Evolutionary conservation across 164 flowering plant species (phyloP), one percentile per base, ranked within the genome.

Genomic region (Chimonanthus praecox): DNA sequence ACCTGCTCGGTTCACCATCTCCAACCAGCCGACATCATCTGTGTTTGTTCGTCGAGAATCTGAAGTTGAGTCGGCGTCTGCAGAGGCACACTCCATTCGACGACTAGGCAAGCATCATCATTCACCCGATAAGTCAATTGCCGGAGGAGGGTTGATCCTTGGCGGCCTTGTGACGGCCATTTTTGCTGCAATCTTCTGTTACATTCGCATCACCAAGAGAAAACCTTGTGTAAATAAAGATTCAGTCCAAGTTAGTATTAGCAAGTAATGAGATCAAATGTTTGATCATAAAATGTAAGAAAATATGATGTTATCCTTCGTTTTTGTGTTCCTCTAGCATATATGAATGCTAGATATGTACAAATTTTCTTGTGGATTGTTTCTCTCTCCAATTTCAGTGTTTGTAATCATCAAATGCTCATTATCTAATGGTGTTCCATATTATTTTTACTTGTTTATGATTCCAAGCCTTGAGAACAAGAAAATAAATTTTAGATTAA

Each of bases 141-240:
- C 66, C 13, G 73, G 78, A 20, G 78, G 70, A 20, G 73, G 73
- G 9, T 69, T 71, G 64, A 75, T 75, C 16, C 18, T 75, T 18
- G 73, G 78, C 4, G 78, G 78, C 7, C 78, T 75, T 18, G 78
- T 46, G 4, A 71, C 74, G 0, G 47, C 73, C 21, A 65, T 44
- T 5, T 65, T 71, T 48, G 70, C 67, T 54, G 73, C 65, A 6
- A 45, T 75, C 18, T 70, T 65, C 58, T 64, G 73, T 68, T 75
- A 75, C 49, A 75, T 74, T 61, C 64, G 72, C 3, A 68, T 74
- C 20, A 74, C 76, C 4, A 74, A 64, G 70, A 68, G 72, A 62
- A 62, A 46, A 7, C 48, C 58, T 67, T 4, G 60, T 4, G 60
- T 54, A 5, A 11, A n/a, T n/a, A 54, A n/a, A 54, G 60, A 54